Base-by-base conservation (phyloP, 805 yeast genomes). In the Candida railenensis region DNA sequence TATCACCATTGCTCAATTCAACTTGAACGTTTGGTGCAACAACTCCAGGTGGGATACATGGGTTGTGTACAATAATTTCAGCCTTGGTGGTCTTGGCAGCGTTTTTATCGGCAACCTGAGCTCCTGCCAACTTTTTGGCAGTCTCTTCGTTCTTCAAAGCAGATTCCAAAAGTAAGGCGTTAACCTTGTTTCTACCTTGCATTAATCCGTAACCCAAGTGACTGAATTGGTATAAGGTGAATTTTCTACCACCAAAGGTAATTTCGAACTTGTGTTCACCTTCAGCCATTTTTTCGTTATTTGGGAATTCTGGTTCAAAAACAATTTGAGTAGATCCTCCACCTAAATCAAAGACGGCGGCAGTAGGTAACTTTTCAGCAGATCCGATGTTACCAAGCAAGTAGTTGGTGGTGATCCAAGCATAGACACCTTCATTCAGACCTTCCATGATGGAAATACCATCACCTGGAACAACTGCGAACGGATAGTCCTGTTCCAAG, bases 291-390 rank as follows among this genome's bases (percentile, higher is more conserved):
- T 73, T 62, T 57, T 83, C 85, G 38, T 80, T 73, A 44, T 73
- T 66, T 28, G 65, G 60, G 61, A 83, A 82, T n/a, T 78, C 77
- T 19, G 99, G 99, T 74, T 94, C 98, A 66, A 94, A 94, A 4
- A 94, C 99, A 70, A 94, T 90, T 71, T 95, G 99, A 12, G 99
- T 94, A 4, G 97, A 89, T 3, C 98, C 98, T 59, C 99, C 99
- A 57, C 99, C 99, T 49, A 94, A 79, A 66, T 94, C 99, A 61
- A 94, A 94, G 9, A 94, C 96, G 19, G 98, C 99, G 42, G 96
- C 96, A 11, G 99, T 94, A 25, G 96, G 90, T 21, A 70, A 64
- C 66, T 85, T 85, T 36, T 80, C 83, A 19, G 82, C 65, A n/a
- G 76, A 63, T 14, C 98, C 99, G 64, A 94, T 92, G 71, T 92